These are phyloP conservation scores for Craterostigma plantagineum DNA, from an alignment of 257 asterid species.

Conservation along the genomic window DNA sequence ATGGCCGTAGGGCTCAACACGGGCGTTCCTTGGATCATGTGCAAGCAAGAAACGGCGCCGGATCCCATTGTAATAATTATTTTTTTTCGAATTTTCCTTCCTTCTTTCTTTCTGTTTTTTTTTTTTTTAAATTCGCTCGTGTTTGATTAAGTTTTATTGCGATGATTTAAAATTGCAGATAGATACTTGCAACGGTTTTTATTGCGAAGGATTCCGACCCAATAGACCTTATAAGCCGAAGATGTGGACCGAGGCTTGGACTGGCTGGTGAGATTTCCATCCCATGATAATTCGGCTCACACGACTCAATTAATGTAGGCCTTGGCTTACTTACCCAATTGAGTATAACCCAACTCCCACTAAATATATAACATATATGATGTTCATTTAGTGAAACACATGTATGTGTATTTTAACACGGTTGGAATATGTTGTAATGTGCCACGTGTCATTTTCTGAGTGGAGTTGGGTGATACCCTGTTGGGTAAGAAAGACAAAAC, in stretches of 20 bases:
- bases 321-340: too few relatives aligned
- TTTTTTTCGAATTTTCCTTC: neutral
- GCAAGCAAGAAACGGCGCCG: constrained; percentile 94
- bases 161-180: constrained; percentile 27
- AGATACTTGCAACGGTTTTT: constrained; percentile 84
- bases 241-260: constrained; percentile 93
- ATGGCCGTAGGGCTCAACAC: constrained; percentile 75
- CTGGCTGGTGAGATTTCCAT: constrained; percentile 89
- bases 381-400: too few relatives aligned
- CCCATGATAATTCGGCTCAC: too few relatives aligned
- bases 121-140: too few relatives aligned
- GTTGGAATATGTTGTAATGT: too few relatives aligned
- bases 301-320: too few relatives aligned
- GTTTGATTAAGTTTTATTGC: neutral
- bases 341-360: too few relatives aligned
- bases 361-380: too few relatives aligned
- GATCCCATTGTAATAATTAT: constrained; percentile 52
- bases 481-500: too few relatives aligned
- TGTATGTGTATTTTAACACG: too few relatives aligned
- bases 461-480: too few relatives aligned
- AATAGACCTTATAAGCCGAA: constrained; percentile 70
- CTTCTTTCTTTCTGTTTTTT: neutral
- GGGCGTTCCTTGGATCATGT: constrained; percentile 98
- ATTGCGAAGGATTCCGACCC: constrained; percentile 65
- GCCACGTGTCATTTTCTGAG: too few relatives aligned